Conservation (phyloP, 2,329 filamentous ascomycete species). For the Lachnellula willkommii region DNA sequence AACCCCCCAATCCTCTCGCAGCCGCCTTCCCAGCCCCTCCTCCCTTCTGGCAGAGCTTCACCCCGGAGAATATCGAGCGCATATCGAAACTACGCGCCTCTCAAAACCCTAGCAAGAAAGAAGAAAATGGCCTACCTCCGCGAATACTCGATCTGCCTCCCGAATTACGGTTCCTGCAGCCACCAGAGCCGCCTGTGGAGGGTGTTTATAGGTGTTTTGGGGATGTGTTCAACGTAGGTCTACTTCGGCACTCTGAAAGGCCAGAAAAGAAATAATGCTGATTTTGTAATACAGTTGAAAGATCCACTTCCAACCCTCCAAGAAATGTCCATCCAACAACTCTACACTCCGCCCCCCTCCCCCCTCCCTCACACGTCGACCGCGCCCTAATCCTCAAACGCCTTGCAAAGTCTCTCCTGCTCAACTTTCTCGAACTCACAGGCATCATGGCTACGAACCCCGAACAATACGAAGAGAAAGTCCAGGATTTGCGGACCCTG, state of each 20-base stretch:
- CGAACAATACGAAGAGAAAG: constrained; percentile 61
- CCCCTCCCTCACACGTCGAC: constrained; percentile 43
- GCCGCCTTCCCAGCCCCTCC: constrained; percentile 81
- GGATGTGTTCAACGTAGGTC: constrained; percentile 52
- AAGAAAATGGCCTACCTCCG: constrained; percentile 12
- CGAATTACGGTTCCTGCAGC: constrained; percentile 72
- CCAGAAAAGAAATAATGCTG: constrained; percentile 11
- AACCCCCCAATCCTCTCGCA: constrained; percentile 44
- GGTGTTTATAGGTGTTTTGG: constrained; percentile 74
- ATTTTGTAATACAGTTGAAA: constrained; percentile 39
- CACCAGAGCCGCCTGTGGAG: constrained; percentile 66
- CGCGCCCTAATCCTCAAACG: constrained; percentile 66
- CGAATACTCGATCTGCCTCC: constrained; percentile 32
- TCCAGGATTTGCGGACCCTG: constrained; percentile 72
- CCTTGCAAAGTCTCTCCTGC: constrained; percentile 74
- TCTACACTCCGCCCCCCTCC: constrained; percentile 44
- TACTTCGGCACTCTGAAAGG: background rate
- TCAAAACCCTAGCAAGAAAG: constrained; percentile 11
- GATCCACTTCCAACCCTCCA: constrained; percentile 63
- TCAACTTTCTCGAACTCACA: constrained; percentile 83
- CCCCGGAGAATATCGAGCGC: constrained; percentile 62
- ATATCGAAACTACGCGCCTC: constrained; percentile 43
- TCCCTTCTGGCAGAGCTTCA: constrained; percentile 86
- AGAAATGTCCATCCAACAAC: constrained; percentile 65
- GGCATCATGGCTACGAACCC: constrained; percentile 67